Evolutionary conservation across 805 yeast species (phyloP), one percentile per base, ranked within the genome.

Genomic region (Saturnispora dispora): DNA sequence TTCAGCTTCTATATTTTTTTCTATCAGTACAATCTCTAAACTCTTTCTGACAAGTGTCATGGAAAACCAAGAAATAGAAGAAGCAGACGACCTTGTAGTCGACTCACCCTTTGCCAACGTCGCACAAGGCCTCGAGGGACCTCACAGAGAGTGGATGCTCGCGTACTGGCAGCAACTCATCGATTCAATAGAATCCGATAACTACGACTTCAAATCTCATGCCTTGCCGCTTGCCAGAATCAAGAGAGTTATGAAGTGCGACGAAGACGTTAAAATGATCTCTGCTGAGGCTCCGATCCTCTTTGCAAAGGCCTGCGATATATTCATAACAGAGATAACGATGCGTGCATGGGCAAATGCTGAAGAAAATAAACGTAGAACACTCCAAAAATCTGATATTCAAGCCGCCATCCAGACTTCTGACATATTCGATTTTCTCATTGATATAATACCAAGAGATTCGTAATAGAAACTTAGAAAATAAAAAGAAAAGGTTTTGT

Each of bases 281-380:
- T 82, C 93, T 56, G 98, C 99, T 2, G 99, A 93, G 70, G 98
- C 98, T 0, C 99, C 99, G 2, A 89, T 93, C 33, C 69, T 93
- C 54, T 93, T 93, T 71, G 98, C 99, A 45, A 93, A 93, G 67
- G 98, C 98, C 1, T 93, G 99, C 69, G 99, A 93, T 65, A 83
- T 93, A 35, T 93, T 93, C 68, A 91, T 93, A 59, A 90, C 99
- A 0, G 99, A 93, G 66, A 72, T 93, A 51, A 90, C 99, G 13
- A 90, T 93, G 96, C 76, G 99, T 53, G 97, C 99, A 7, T 93
- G 99, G 99, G 88, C 93, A 55, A 96, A 90, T 61, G 96, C 98
- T 3, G 98, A 93, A 67, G 96, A 88, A 62, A 88, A 88, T 70
- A 93, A 93, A 64, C 78, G 99, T 58, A 72, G 99, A 54, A 93